phyloP scores from a whole-genome alignment of 148 eudicot genomes.

The Beta vulgaris region DNA sequence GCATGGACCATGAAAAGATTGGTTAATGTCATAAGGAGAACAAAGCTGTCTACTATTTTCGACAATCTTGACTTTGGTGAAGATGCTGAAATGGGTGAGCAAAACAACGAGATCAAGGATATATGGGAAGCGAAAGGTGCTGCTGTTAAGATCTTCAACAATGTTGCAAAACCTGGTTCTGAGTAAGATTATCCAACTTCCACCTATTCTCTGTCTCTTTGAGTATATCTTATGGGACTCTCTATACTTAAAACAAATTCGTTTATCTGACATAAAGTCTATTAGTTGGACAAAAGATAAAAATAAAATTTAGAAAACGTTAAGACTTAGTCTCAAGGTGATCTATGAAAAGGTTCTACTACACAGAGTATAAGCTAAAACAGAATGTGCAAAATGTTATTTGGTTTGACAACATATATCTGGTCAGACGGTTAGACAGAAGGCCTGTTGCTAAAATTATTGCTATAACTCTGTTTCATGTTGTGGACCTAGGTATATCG shows the following conservation, averaged over 20 bases:
- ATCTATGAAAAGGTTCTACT: too few relatives aligned
- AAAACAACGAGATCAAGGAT: constrained; percentile 51
- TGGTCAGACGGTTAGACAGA: too few relatives aligned
- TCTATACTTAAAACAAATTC: too few relatives aligned
- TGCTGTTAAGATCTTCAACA: constrained; percentile 59
- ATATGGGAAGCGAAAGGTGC: constrained; percentile 75
- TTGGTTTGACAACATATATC: too few relatives aligned
- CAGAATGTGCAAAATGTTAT: too few relatives aligned
- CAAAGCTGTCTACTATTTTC: constrained; percentile 62
- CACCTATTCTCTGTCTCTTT: not conserved
- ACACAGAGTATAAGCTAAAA: too few relatives aligned
- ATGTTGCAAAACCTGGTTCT: constrained; percentile 58
- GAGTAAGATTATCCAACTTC: constrained; percentile 41
- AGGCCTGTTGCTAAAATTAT: constrained; percentile 41
- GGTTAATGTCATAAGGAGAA: constrained; percentile 50
- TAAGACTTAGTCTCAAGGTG: too few relatives aligned
- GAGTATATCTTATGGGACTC: too few relatives aligned
- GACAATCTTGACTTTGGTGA: constrained; percentile 38
- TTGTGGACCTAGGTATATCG: constrained; percentile 49
- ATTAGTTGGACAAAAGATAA: too few relatives aligned
- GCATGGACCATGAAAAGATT: constrained; percentile 87
- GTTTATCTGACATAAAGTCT: too few relatives aligned
- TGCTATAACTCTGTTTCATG: constrained; percentile 47
- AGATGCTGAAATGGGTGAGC: constrained; percentile 46
- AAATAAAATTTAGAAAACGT: too few relatives aligned